phyloP scores from a whole-genome alignment of 1,139 yeast species.

The Candida pseudoviswanathii region DNA sequence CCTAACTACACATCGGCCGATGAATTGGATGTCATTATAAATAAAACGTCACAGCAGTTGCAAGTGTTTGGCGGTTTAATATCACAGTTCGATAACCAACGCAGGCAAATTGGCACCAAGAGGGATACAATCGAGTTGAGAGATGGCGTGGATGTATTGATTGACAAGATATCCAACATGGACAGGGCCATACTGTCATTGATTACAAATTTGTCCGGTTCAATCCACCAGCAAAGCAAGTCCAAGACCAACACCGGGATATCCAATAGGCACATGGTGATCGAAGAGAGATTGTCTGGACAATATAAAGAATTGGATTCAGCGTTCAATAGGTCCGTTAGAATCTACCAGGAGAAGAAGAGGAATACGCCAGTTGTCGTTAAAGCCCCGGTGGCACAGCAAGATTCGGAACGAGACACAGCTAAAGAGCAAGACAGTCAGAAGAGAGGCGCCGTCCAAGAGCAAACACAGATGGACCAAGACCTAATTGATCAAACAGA shows the following conservation, averaged over 20 bases:
- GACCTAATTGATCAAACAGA: constrained; percentile 57
- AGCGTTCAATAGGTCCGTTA: constrained; percentile 32
- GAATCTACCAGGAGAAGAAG: constrained; percentile 36
- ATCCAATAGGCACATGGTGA: constrained; percentile 40
- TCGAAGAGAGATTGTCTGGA: constrained; percentile 40
- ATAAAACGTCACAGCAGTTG: constrained; percentile 42
- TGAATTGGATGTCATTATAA: constrained; percentile 37
- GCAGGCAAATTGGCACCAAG: constrained; percentile 55
- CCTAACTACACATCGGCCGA: constrained; percentile 11
- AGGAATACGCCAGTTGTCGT: constrained; percentile 25
- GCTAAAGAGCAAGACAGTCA: constrained; percentile 26
- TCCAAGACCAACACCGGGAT: constrained; percentile 20
- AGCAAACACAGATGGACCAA: constrained; percentile 38
- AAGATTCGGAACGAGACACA: constrained; percentile 21
- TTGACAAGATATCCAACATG: constrained; percentile 28
- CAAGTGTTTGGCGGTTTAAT: constrained; percentile 53
- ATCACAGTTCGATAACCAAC: constrained; percentile 49
- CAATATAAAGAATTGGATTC: constrained; percentile 42
- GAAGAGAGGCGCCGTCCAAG: constrained; percentile 17
- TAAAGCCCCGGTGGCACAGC: neutral
- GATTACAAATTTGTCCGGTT: constrained; percentile 31
- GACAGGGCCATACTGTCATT: constrained; percentile 37
- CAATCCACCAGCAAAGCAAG: constrained; percentile 27
- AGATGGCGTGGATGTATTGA: constrained; percentile 35
- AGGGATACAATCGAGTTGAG: constrained; percentile 52